Conservation (phyloP, 768 basidiomycete species). For the Xerocomellus dryophilus region DNA sequence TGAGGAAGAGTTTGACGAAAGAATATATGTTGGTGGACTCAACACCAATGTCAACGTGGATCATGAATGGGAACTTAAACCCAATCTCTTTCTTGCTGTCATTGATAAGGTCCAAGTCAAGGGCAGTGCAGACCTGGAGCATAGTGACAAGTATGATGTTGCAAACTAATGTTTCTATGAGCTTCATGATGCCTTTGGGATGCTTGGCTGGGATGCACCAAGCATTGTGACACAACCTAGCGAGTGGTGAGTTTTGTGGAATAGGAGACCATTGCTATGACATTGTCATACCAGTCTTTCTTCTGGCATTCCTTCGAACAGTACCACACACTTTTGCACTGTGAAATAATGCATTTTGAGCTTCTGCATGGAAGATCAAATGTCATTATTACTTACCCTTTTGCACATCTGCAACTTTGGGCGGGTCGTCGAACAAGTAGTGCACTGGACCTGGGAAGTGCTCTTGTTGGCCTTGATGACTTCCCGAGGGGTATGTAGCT, state of each 20-base stretch:
- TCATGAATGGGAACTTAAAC: slow-evolving; percentile 15
- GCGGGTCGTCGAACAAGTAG: slow-evolving; percentile 10
- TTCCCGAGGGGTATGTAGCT: slow-evolving; percentile 7
- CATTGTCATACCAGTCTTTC: slow-evolving; percentile 13
- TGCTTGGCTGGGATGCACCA: slow-evolving; percentile 11
- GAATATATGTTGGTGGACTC: slow-evolving; percentile 7
- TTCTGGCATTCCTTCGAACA: slow-evolving; percentile 23
- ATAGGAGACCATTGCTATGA: too few relatives aligned
- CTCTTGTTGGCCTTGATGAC: slow-evolving; percentile 9
- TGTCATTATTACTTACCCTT: not conserved
- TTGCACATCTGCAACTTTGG: slow-evolving; percentile 12
- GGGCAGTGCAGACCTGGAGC: slow-evolving; percentile 13
- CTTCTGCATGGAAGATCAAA: too few relatives aligned
- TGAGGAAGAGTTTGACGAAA: slow-evolving; percentile 9
- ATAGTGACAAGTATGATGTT: slow-evolving; percentile 4
- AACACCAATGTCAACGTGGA: slow-evolving; percentile 13
- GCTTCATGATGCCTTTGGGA: slow-evolving; percentile 14
- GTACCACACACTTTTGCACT: slow-evolving; percentile 24
- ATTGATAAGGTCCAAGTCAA: slow-evolving; percentile 11
- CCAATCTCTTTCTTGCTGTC: slow-evolving; percentile 10
- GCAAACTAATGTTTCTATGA: slow-evolving; percentile 7
- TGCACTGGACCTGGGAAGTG: slow-evolving; percentile 7
- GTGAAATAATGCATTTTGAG: not conserved
- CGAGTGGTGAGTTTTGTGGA: not conserved
- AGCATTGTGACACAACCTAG: slow-evolving; percentile 14